These are phyloP conservation scores for Ophiobolus disseminans DNA, from an alignment of 2,329 filamentous ascomycete species.

Conservation along the genomic window DNA sequence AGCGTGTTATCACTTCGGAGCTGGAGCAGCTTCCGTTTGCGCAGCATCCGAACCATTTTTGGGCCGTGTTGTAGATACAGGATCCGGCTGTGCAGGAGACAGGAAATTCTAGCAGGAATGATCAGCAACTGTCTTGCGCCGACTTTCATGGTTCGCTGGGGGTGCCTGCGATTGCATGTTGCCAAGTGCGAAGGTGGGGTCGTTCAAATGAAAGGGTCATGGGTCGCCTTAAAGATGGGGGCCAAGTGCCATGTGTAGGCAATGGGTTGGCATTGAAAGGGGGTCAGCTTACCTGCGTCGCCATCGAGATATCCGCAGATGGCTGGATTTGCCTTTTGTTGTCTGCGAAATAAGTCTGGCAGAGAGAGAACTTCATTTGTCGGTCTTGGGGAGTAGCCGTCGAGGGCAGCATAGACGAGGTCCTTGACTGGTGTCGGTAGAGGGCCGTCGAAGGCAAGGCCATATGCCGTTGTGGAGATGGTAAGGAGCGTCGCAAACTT, in stretches of 20 bases:
- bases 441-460: conserved; percentile 14
- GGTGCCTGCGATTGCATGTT: too few species aligned
- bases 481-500: conserved; percentile 10
- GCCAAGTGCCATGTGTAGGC: neutral
- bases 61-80: conserved; percentile 17
- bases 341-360: conserved; percentile 21
- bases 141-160: neutral
- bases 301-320: conserved; percentile 24
- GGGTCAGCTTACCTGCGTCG: conserved; percentile 13
- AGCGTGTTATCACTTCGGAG: conserved; percentile 18
- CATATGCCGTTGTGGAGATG: conserved; percentile 9
- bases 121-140: neutral
- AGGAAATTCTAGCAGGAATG: conserved; percentile 9
- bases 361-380: conserved; percentile 9
- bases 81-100: conserved; percentile 18
- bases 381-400: conserved; percentile 19
- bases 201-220: neutral
- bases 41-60: conserved; percentile 30
- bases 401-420: conserved; percentile 8
- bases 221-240: neutral
- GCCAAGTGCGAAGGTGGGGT: neutral
- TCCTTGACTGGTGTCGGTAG: conserved; percentile 9
- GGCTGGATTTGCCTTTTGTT: conserved; percentile 8
- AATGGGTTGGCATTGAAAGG: neutral
- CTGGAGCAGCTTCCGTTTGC: conserved; percentile 7